A percentile compares a stretch with the other conserved stretches of the same genome.
These are phyloP conservation scores for Pyricularia sp. DNA, from an alignment of 2,329 filamentous ascomycete genomes.

Conservation along the genomic window DNA sequence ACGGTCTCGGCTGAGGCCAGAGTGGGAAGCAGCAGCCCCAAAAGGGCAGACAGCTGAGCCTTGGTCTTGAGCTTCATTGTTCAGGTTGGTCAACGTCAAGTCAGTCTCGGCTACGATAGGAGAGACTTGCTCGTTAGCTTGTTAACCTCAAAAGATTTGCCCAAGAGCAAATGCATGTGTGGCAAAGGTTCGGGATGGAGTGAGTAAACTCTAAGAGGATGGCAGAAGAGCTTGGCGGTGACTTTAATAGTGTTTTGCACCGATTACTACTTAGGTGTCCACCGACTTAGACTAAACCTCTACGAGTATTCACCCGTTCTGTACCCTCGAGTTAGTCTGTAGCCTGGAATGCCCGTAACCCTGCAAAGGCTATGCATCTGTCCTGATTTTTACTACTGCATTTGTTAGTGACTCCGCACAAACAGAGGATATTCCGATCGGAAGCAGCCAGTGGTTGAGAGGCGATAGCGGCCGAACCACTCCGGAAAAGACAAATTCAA, in stretches of 20 bases:
- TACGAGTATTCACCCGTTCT: background rate
- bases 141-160: background rate
- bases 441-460: background rate
- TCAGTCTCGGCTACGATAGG: background rate
- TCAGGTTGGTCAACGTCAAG: background rate
- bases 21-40: background rate
- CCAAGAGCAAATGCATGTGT: background rate
- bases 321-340: background rate
- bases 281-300: background rate
- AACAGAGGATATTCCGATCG: background rate
- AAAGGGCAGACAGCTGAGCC: background rate
- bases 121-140: background rate
- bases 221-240: background rate
- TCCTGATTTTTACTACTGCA: background rate
- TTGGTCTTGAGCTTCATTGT: background rate
- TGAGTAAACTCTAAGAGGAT: background rate
- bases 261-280: background rate
- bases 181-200: too few species aligned
- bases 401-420: background rate
- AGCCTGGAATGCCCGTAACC: background rate
- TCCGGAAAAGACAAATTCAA: background rate
- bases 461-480: background rate
- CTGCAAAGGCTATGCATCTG: background rate
- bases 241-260: background rate
- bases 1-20: conserved; percentile 50